A percentile compares a stretch with the other conserved stretches of the same genome.
Evolutionary conservation across 257 asterid species (phyloP).

Genomic region (Solanum sitiens): DNA sequence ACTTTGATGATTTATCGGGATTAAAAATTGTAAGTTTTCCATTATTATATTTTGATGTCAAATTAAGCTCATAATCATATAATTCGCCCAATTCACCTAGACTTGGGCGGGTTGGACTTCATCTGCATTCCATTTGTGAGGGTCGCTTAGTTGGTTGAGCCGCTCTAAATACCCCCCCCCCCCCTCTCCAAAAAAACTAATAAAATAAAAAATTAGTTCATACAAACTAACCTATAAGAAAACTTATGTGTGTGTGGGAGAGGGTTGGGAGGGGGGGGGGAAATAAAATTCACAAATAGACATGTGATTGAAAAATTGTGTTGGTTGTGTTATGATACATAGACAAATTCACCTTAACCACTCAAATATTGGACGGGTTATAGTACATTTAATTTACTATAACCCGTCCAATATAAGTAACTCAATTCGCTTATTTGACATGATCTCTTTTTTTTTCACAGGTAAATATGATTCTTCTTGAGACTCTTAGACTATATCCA

Average conservation of each 20-base stretch:
- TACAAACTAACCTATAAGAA: no score
- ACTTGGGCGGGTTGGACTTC: no score
- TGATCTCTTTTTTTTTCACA: background rate
- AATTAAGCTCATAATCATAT: background rate
- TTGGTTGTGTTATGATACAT: background rate
- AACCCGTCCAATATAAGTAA: background rate
- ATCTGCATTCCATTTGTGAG: no score
- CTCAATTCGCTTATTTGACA: background rate
- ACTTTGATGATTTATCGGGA: background rate
- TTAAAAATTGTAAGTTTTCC: conserved; percentile 1
- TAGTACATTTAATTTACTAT: background rate
- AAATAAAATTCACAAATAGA: no score
- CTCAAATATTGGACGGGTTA: background rate
- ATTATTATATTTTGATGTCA: background rate
- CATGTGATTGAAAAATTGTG: background rate
- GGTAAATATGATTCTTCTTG: conserved; percentile 47
- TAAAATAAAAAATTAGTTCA: no score
- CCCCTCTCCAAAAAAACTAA: no score
- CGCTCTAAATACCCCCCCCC: no score
- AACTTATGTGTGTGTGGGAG: no score
- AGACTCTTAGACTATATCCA: conserved; percentile 46
- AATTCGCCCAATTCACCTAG: no score
- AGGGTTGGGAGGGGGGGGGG: no score
- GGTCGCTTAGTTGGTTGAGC: no score
- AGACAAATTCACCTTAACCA: background rate